These are phyloP conservation scores for Macroventuria anomochaeta DNA, from an alignment of 2,329 filamentous ascomycete genomes.

Conservation along the genomic window DNA sequence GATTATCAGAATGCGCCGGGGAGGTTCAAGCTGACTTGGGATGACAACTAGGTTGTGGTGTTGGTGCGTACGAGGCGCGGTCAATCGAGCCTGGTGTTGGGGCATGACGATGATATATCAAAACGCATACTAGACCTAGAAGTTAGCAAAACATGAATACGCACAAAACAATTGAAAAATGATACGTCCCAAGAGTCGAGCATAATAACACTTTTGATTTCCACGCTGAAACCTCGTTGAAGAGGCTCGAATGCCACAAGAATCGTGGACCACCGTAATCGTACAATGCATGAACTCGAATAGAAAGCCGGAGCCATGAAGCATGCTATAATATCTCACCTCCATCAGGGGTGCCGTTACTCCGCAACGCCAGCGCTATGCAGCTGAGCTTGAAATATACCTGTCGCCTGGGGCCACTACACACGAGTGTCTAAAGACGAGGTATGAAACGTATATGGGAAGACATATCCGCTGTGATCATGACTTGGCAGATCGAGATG, in stretches of 20 bases:
- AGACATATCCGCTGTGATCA: not conserved
- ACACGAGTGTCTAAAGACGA: not conserved
- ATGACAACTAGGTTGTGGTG: slow-evolving; percentile 47
- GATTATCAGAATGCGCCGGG: slow-evolving; percentile 78
- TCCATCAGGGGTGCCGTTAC: not conserved
- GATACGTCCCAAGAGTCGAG: no score
- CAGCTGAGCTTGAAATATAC: not conserved
- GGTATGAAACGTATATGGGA: slow-evolving; percentile 7
- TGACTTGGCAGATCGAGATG: not conserved
- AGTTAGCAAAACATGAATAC: no score
- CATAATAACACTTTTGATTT: no score
- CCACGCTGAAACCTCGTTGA: no score
- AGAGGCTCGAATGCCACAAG: no score
- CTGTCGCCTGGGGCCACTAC: not conserved
- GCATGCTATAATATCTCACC: not conserved
- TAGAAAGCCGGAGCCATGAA: not conserved
- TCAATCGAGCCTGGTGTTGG: no score
- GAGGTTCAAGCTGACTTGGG: slow-evolving; percentile 84
- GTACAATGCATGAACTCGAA: not conserved
- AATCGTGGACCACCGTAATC: not conserved
- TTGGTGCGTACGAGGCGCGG: no score
- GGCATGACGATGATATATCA: no score
- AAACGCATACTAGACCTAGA: no score
- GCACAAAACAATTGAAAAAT: no score
- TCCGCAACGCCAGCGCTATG: slow-evolving; percentile 31